A percentile compares a stretch with the other conserved stretches of the same genome.
Evolutionary conservation across 306 rosid genomes (phyloP).

Genomic region (Boehmeria nivea): DNA sequence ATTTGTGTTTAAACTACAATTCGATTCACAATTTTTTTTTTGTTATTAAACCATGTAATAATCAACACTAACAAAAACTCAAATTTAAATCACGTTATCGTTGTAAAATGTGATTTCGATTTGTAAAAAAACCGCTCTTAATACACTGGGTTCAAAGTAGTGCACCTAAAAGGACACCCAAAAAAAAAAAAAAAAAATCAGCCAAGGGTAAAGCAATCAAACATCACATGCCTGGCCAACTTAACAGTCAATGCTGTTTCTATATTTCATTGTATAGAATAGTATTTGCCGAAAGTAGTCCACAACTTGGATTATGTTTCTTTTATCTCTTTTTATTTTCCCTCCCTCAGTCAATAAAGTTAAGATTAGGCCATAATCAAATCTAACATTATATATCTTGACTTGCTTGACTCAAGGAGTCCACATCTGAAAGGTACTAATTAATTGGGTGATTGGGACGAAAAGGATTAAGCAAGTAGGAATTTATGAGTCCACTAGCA

Average conservation of each 20-base stretch:
- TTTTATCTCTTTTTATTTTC: neutral
- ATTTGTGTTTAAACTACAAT: too few species aligned
- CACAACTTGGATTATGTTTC: neutral
- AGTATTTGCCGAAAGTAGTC: slow-evolving; percentile 6
- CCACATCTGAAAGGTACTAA: neutral
- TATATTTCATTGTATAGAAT: neutral
- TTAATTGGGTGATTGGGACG: neutral
- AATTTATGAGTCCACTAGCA: too few species aligned
- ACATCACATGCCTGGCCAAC: neutral
- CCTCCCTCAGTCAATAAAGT: neutral
- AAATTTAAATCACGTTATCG: too few species aligned
- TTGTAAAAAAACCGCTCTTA: too few species aligned
- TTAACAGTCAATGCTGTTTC: neutral
- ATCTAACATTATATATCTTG: neutral
- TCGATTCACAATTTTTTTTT: too few species aligned
- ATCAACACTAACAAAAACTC: too few species aligned
- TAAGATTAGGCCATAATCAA: neutral
- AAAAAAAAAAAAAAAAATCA: neutral
- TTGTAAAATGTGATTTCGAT: too few species aligned
- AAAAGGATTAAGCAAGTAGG: neutral
- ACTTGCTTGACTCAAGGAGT: slow-evolving; percentile 6
- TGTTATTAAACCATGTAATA: too few species aligned
- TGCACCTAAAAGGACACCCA: neutral
- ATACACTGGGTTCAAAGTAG: too few species aligned
- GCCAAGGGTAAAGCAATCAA: slow-evolving; percentile 7